Evolutionary conservation across 257 asterid genomes (phyloP).

Genomic region (Scutellaria baicalensis): DNA sequence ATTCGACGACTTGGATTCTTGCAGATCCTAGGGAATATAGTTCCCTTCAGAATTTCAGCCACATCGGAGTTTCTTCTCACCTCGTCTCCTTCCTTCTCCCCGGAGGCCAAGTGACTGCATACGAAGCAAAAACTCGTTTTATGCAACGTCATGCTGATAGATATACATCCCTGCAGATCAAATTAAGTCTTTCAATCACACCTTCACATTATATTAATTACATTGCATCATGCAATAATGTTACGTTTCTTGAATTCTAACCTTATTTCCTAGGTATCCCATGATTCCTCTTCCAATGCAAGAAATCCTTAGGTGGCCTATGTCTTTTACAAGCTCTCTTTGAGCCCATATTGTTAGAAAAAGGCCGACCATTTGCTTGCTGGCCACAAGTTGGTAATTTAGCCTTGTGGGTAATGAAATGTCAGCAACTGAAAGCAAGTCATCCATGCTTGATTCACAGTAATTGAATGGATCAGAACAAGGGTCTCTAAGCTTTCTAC

Average conservation of each 20-base stretch:
- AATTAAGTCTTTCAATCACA: neutral
- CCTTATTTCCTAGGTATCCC: conserved; percentile 97
- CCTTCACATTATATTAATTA: too few relatives aligned
- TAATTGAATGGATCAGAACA: conserved; percentile 10
- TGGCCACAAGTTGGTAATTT: conserved; percentile 51
- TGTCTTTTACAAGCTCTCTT: conserved; percentile 50
- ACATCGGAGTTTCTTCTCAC: conserved; percentile 71
- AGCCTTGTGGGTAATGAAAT: conserved; percentile 29
- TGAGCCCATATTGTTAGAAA: conserved; percentile 79
- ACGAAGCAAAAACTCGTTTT: conserved; percentile 85
- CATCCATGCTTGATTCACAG: conserved; percentile 22
- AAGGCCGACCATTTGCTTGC: conserved; percentile 94
- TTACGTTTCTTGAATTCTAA: neutral
- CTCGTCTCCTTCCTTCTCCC: conserved; percentile 95
- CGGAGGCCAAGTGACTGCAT: conserved; percentile 93
- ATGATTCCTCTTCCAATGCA: conserved; percentile 91
- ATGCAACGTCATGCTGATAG: conserved; percentile 83
- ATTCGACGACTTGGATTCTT: conserved; percentile 33
- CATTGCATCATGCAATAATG: neutral
- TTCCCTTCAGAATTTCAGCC: conserved; percentile 62
- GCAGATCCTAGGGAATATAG: conserved; percentile 55
- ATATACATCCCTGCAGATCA: conserved; percentile 70
- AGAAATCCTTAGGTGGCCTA: conserved; percentile 65
- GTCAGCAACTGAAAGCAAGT: conserved; percentile 26
- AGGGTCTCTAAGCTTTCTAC: conserved; percentile 35